Evolutionary conservation across 192 early-diverging fungal genomes (phyloP).

Genomic region (Glomus cerebriforme): DNA sequence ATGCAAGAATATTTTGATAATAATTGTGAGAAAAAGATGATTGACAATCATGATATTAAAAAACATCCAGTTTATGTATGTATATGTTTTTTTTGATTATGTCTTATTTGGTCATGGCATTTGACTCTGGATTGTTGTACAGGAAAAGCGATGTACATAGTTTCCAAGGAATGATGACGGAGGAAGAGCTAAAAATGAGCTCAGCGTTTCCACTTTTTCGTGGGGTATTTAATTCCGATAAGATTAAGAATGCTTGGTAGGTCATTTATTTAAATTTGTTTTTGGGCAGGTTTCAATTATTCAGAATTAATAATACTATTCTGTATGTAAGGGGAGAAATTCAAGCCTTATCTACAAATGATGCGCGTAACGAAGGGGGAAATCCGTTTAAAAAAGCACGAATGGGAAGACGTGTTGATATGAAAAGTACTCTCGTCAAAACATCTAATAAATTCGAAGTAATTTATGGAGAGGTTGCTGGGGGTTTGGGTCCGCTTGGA

Average conservation of each 20-base stretch:
- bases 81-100: no score
- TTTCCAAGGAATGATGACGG: no score
- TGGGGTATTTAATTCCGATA: no score
- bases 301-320: no score
- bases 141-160: no score
- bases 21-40: background rate
- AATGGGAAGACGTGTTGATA: background rate
- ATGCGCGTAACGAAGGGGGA: slow-evolving; percentile 7
- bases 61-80: slow-evolving; percentile 28
- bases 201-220: no score
- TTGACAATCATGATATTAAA: background rate
- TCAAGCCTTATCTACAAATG: background rate
- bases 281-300: background rate
- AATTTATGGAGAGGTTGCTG: slow-evolving; percentile 11
- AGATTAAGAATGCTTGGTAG: no score
- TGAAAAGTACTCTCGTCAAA: background rate
- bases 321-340: slow-evolving; percentile 25
- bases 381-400: slow-evolving; percentile 13
- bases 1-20: slow-evolving; percentile 1
- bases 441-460: slow-evolving; percentile 15
- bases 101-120: no score
- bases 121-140: no score
- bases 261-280: no score
- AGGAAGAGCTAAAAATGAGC: no score
- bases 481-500: background rate